A percentile compares a stretch with the other conserved stretches of the same genome.
These are phyloP conservation scores for Citrus australasica DNA, from an alignment of 345 rosid species.

Conservation along the genomic window DNA sequence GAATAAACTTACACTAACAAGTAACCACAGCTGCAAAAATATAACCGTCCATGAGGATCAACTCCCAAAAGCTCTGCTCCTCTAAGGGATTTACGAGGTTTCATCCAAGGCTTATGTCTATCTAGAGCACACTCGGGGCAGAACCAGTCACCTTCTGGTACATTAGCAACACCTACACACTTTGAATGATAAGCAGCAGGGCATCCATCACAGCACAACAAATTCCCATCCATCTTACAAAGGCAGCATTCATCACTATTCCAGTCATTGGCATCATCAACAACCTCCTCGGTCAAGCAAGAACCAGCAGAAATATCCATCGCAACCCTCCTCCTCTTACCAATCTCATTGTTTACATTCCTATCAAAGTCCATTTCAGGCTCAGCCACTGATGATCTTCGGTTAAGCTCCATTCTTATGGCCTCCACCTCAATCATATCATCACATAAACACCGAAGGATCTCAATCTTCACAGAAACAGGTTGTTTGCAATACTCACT, in stretches of 20 bases:
- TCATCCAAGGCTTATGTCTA: constrained; percentile 49
- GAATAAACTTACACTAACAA: constrained; percentile 85
- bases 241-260: constrained; percentile 91
- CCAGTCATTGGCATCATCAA: constrained; percentile 59
- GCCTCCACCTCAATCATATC: constrained; percentile 74
- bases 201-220: constrained; percentile 98
- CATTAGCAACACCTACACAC: constrained; percentile 80
- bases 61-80: constrained; percentile 86
- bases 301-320: constrained; percentile 46
- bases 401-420: constrained; percentile 67
- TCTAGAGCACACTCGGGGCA: constrained; percentile 93
- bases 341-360: constrained; percentile 40
- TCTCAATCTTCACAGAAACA: constrained; percentile 57
- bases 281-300: constrained; percentile 49
- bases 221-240: constrained; percentile 94
- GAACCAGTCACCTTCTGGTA: constrained; percentile 97
- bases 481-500: constrained; percentile 75
- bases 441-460: constrained; percentile 71
- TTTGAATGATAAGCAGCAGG: constrained; percentile 99
- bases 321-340: constrained; percentile 49
- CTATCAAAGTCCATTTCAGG: constrained; percentile 60
- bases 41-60: constrained; percentile 72
- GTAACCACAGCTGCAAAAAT: constrained; percentile 80
- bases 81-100: constrained; percentile 55
- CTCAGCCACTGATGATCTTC: constrained; percentile 68